phyloP scores from a whole-genome alignment of 371 early-diverging fungal genomes.

The Umbelopsis sp. region DNA sequence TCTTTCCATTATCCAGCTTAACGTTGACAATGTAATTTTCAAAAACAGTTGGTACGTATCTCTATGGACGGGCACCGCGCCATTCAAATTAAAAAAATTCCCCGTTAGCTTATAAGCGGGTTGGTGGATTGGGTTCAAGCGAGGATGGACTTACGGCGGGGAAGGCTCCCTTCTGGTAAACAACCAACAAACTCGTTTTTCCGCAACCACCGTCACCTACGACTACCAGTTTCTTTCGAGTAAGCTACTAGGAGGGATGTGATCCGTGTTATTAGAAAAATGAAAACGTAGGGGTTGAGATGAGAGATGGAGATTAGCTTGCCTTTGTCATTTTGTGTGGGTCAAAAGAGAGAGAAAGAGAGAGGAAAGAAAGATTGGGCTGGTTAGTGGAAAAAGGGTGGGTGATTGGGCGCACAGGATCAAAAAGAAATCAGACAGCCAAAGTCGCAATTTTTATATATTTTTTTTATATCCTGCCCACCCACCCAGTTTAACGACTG shows the following conservation, averaged over 20 bases:
- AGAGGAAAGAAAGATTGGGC: neutral
- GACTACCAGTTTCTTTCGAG: constrained; percentile 42
- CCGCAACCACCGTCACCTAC: constrained; percentile 49
- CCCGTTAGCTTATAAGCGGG: neutral
- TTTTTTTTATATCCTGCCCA: neutral
- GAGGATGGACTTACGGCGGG: constrained; percentile 31
- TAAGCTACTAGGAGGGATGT: constrained; percentile 6
- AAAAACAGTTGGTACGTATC: constrained; percentile 80
- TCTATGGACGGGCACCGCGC: constrained; percentile 24
- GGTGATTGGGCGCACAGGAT: constrained; percentile 12
- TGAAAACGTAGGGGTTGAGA: neutral
- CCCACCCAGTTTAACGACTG: neutral
- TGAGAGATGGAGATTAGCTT: constrained; percentile 2
- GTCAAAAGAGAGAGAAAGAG: neutral
- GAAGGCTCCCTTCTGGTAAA: constrained; percentile 43
- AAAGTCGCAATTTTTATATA: constrained; percentile 3
- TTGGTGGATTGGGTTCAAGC: neutral
- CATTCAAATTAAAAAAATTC: neutral
- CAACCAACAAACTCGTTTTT: constrained; percentile 44
- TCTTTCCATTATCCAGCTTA: constrained; percentile 70
- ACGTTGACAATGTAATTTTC: constrained; percentile 86
- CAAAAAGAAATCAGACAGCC: constrained; percentile 14
- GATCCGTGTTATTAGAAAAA: neutral
- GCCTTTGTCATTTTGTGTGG: constrained; percentile 3
- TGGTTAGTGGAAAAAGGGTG: constrained; percentile 3